These are phyloP conservation scores for Bullera alba DNA, from an alignment of 768 basidiomycete species.

Conservation along the genomic window DNA sequence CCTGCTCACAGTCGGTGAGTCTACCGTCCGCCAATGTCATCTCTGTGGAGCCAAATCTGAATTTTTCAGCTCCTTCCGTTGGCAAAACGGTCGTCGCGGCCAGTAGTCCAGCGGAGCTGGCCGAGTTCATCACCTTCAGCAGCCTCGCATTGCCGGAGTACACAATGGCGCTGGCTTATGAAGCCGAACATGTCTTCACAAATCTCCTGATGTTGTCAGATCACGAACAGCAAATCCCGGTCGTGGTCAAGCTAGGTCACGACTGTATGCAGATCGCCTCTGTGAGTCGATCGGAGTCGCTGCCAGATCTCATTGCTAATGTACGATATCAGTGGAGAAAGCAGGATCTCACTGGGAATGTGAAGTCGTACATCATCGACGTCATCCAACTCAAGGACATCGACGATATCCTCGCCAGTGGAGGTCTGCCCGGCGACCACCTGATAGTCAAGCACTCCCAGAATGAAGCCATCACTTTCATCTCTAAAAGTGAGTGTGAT, in stretches of 20 bases:
- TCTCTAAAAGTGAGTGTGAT: slow-evolving; percentile 25
- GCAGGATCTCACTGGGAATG: slow-evolving; percentile 59
- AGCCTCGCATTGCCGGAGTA: slow-evolving; percentile 28
- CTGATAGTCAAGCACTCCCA: slow-evolving; percentile 30
- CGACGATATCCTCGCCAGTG: slow-evolving; percentile 77
- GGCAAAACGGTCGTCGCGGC: slow-evolving; percentile 26
- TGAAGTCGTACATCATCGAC: slow-evolving; percentile 72
- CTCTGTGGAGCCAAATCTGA: not conserved
- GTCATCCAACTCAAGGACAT: slow-evolving; percentile 72
- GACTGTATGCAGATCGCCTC: slow-evolving; percentile 38
- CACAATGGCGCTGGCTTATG: slow-evolving; percentile 34
- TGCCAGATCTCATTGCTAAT: not conserved
- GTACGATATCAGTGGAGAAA: slow-evolving; percentile 53
- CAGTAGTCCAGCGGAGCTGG: slow-evolving; percentile 30
- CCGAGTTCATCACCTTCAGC: slow-evolving; percentile 33
- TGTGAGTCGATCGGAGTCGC: slow-evolving; percentile 12
- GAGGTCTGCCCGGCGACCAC: slow-evolving; percentile 47
- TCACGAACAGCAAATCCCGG: slow-evolving; percentile 64
- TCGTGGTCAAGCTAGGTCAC: slow-evolving; percentile 52
- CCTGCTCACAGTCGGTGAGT: slow-evolving; percentile 15
- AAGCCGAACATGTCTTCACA: slow-evolving; percentile 34
- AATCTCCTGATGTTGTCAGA: slow-evolving; percentile 36
- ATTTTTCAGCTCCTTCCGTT: slow-evolving; percentile 7
- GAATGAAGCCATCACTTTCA: slow-evolving; percentile 23
- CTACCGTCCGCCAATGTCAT: not conserved